Evolutionary conservation across 2,329 filamentous ascomycete genomes (phyloP).

Genomic region (Botrytis deweyae): DNA sequence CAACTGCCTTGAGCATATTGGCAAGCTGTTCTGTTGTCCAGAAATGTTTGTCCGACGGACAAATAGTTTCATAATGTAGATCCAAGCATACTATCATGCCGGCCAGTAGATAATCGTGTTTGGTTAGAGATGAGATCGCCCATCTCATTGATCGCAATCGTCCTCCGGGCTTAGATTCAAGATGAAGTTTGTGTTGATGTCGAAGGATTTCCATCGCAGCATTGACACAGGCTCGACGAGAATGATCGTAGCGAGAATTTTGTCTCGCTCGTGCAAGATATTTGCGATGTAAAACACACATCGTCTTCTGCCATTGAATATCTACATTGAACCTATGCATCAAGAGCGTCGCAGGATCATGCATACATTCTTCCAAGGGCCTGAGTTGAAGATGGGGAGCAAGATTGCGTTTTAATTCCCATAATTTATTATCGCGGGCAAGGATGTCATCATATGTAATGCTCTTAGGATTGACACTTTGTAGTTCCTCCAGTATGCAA

Average conservation of each 20-base stretch:
- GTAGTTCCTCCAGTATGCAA: constrained; percentile 66
- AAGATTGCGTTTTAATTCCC: constrained; percentile 63
- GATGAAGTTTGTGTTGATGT: constrained; percentile 73
- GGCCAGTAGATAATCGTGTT: constrained; percentile 77
- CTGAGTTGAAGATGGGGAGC: constrained; percentile 78
- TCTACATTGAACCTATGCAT: constrained; percentile 83
- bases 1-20: constrained; percentile 75
- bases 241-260: constrained; percentile 80
- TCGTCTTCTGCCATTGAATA: constrained; percentile 82
- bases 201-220: constrained; percentile 78
- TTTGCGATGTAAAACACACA: constrained; percentile 85
- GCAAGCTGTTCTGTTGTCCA: constrained; percentile 61
- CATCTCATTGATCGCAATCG: constrained; percentile 72
- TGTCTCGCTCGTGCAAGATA: constrained; percentile 77
- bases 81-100: constrained; percentile 84
- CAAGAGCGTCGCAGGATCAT: constrained; percentile 80
- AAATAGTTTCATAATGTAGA: constrained; percentile 65
- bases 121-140: constrained; percentile 76
- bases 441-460: constrained; percentile 65
- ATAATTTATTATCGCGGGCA: constrained; percentile 59
- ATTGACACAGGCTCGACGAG: constrained; percentile 79
- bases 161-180: constrained; percentile 70
- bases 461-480: constrained; percentile 51
- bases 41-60: constrained; percentile 48
- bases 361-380: constrained; percentile 68